These are phyloP conservation scores for Rhodotorula babjevae DNA, from an alignment of 768 basidiomycete genomes.

Conservation along the genomic window DNA sequence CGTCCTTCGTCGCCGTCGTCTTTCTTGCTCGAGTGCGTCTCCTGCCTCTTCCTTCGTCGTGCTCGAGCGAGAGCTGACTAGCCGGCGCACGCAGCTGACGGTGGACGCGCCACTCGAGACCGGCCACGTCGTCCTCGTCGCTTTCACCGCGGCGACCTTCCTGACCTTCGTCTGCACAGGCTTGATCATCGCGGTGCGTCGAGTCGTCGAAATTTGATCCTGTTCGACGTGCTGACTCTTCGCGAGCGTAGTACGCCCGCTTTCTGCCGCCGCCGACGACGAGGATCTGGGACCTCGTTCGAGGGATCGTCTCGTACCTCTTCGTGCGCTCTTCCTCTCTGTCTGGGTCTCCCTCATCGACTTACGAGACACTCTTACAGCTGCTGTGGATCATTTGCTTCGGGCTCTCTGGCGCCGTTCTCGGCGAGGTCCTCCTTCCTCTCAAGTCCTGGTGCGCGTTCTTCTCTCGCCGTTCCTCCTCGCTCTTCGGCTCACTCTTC, in stretches of 20 bases:
- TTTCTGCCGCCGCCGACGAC: neutral
- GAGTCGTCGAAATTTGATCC: neutral
- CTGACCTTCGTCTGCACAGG: neutral
- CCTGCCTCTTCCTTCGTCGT: neutral
- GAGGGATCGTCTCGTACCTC: neutral
- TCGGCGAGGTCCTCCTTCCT: neutral
- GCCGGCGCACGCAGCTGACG: neutral
- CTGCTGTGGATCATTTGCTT: neutral
- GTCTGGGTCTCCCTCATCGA: neutral
- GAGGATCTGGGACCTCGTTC: neutral
- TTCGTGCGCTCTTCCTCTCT: neutral
- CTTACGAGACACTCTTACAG: neutral
- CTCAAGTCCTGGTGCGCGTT: neutral
- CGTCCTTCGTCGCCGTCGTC: neutral
- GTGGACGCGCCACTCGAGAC: neutral
- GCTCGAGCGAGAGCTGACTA: neutral
- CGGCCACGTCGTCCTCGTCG: neutral
- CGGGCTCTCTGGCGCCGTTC: neutral
- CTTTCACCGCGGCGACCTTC: neutral
- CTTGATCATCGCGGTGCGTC: neutral
- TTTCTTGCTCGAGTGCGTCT: neutral
- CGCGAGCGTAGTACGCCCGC: neutral
- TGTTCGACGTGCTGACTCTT: neutral
- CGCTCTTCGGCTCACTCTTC: no score
- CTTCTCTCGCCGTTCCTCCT: neutral